Conservation (phyloP, 2,329 filamentous ascomycete species). For the Nigrospora sphaerica region DNA sequence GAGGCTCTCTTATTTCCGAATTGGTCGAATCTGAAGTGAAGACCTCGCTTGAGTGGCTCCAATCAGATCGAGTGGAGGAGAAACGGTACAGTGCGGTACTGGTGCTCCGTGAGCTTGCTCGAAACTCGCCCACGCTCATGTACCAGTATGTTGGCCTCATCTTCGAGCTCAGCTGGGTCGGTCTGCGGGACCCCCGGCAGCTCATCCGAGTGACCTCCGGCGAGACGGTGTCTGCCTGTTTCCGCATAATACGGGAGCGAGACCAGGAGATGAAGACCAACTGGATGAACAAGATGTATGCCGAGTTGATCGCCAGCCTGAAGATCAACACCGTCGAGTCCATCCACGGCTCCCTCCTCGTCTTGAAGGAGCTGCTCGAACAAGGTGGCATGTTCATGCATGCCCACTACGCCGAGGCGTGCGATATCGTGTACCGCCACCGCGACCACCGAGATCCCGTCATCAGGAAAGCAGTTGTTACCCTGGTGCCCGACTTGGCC, state of each 20-base stretch:
- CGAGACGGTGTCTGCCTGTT: conserved; percentile 89
- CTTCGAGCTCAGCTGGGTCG: conserved; percentile 94
- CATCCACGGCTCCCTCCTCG: conserved; percentile 88
- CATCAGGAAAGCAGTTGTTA: conserved; percentile 82
- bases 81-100: conserved; percentile 89
- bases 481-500: conserved; percentile 86
- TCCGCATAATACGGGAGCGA: conserved; percentile 89
- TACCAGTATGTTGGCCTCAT: conserved; percentile 94
- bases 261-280: conserved; percentile 80
- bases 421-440: conserved; percentile 85
- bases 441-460: conserved; percentile 88
- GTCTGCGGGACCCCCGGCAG: conserved; percentile 80
- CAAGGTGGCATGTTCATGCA: conserved; percentile 99
- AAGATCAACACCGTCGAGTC: conserved; percentile 76
- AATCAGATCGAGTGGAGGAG: conserved; percentile 90
- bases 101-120: conserved; percentile 81
- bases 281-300: conserved; percentile 88
- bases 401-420: conserved; percentile 83
- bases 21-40: conserved; percentile 96
- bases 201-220: conserved; percentile 88
- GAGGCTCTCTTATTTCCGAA: conserved; percentile 89
- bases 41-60: conserved; percentile 91
- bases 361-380: conserved; percentile 84
- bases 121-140: conserved; percentile 89
- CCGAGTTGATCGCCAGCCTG: conserved; percentile 74